phyloP scores from a whole-genome alignment of 2,329 filamentous ascomycete genomes.

The Mycosphaerella arachidis region DNA sequence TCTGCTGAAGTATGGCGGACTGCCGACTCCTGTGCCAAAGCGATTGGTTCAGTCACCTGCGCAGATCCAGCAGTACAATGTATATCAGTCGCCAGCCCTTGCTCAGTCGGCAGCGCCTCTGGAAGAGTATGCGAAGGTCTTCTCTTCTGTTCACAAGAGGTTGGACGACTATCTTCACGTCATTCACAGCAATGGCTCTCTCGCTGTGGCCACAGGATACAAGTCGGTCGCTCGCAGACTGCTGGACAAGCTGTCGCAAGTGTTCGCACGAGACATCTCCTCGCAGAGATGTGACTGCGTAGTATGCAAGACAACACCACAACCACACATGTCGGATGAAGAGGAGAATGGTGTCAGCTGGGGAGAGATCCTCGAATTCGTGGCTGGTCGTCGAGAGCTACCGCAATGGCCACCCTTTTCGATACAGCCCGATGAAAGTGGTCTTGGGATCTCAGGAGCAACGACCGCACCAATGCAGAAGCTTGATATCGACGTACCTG shows the following conservation, averaged over 20 bases:
- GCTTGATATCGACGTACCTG: constrained; percentile 88
- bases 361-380: constrained; percentile 91
- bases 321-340: constrained; percentile 46
- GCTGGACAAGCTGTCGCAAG: constrained; percentile 84
- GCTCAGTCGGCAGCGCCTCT: constrained; percentile 30
- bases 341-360: constrained; percentile 70
- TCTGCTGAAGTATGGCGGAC: constrained; percentile 79
- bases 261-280: constrained; percentile 89
- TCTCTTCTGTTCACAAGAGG: constrained; percentile 75
- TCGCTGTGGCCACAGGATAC: constrained; percentile 93
- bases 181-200: constrained; percentile 74
- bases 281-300: constrained; percentile 79
- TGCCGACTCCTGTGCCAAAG: constrained; percentile 67
- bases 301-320: constrained; percentile 62
- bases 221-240: constrained; percentile 86
- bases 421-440: constrained; percentile 53
- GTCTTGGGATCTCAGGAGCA: constrained; percentile 52
- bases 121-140: constrained; percentile 52
- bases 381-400: constrained; percentile 80
- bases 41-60: constrained; percentile 61
- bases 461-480: constrained; percentile 63
- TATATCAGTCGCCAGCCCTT: constrained; percentile 51
- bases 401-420: constrained; percentile 86
- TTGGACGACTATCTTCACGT: constrained; percentile 84
- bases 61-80: constrained; percentile 57